Evolutionary conservation across 225 moss, liverwort and hornwort genomes (phyloP).

Genomic region (Sphagnum contortum): DNA sequence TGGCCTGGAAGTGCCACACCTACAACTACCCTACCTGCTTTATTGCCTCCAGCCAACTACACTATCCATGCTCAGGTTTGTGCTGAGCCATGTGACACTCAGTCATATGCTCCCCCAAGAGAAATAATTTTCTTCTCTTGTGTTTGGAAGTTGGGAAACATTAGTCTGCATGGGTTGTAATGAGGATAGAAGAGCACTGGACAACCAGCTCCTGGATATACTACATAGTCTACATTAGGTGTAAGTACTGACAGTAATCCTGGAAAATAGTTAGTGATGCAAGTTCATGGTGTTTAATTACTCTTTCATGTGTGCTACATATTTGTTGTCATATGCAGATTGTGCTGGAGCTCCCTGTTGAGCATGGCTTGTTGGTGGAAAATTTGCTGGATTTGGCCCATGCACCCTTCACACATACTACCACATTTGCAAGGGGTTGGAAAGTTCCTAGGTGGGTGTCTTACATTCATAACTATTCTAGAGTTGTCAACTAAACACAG

Average conservation of each 20-base stretch:
- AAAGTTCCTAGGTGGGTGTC: constrained; percentile 58
- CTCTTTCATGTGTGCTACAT: not conserved
- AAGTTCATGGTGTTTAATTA: too few species aligned
- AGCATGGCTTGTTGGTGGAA: constrained; percentile 93
- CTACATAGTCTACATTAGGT: not conserved
- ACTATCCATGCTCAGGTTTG: constrained; percentile 69
- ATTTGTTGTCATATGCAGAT: constrained; percentile 28
- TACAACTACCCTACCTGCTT: constrained; percentile 42
- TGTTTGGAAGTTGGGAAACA: not conserved
- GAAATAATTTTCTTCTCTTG: not conserved
- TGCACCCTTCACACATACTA: constrained; percentile 96
- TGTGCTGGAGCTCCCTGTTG: constrained; percentile 81
- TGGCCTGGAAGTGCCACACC: constrained; percentile 95
- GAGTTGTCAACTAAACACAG: too few species aligned
- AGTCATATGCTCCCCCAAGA: not conserved
- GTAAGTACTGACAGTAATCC: too few species aligned
- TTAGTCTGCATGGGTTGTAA: not conserved
- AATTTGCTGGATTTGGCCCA: constrained; percentile 94
- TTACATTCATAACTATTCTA: not conserved
- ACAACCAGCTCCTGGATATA: not conserved
- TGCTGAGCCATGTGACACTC: not conserved
- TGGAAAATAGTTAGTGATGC: too few species aligned
- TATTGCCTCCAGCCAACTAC: constrained; percentile 68
- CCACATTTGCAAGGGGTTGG: constrained; percentile 97
- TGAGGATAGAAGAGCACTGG: too few species aligned